Evolutionary conservation across 2,329 filamentous ascomycete species (phyloP), one percentile per base, ranked within the genome.

Genomic region (Fusarium goolgardi): DNA sequence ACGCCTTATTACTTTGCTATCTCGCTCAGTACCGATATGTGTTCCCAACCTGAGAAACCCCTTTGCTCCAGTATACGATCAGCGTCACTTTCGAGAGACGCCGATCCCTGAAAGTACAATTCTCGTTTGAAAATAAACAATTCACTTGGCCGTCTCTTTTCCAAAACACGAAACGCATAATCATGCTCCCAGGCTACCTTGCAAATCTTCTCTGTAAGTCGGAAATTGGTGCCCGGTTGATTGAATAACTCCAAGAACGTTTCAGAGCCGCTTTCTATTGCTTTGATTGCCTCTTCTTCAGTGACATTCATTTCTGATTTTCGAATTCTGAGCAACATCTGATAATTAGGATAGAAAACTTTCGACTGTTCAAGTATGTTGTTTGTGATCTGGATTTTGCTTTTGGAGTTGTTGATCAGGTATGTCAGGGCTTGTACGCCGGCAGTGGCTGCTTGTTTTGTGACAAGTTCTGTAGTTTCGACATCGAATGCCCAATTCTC

Each of bases 151-250:
- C 32, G 7, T 4, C 13, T 25, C 16, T 16, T 16, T 13, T 5
- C 2, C 6, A 49, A n/a, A 9, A 16, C 2, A 4, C 4, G 1
- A 12, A 15, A 8, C 5, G 6, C 20, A n/a, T 25, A n/a, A 15
- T 35, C 16, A 12, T 49, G 18, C 9, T 35, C 3, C 8, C 3
- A 0, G 2, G 16, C 46, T 11, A 49, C 5, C 7, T 6, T 2
- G 2, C 21, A 49, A 35, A 49, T 49, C 5, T 5, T 25, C 2
- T 20, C 21, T 3, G 21, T 49, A 1, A 49, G 32, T 6, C 11
- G 25, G 12, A 49, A 49, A 6, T 49, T 49, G 1, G 3, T 27
- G 2, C 31, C 46, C 13, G 5, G 16, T 23, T 21, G 20, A 6
- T 49, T 49, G 5, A 49, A n/a, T 12, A 49, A 49, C 20, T 49